Evolutionary conservation across 768 basidiomycete genomes (phyloP), one percentile per base, ranked within the genome.

Genomic region (Leccinum rimulosum): DNA sequence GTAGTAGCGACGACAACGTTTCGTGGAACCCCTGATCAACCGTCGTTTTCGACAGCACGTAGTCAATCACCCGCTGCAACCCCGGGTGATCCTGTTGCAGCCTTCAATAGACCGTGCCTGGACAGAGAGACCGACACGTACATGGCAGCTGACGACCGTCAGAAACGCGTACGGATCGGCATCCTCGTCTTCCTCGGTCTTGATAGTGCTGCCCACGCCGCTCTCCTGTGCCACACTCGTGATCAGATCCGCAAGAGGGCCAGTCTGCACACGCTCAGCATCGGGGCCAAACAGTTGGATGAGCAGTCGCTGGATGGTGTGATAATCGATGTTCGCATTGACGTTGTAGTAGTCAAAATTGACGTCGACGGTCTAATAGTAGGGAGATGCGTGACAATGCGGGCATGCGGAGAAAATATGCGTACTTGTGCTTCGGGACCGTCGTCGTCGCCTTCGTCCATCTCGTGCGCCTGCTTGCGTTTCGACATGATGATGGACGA

Each of bases 291-390:
- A 86, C 28, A 91, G 84, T 71, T 92, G 90, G 0, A 69, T 68
- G 14, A 89, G 71, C 2, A 93, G 80, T 0, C 90, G 82, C 56
- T 91, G 90, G 68, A 96, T 78, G 2, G 95, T 93, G 62, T 90
- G 86, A 70, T 89, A 97, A 76, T 98, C 95, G 66, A 91, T 75
- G 27, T 72, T 80, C 3, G 90, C 84, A 64, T 91, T 88, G 6
- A 92, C 86, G 71, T 92, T 88, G 80, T 92, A 95, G 71, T 97
- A 98, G 64, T 97, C 94, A 68, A 98, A 98, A 22, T 73, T 61
- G 52, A 73, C 73, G 53, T 73, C 70, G 25, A 69, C 63, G 17
- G 67, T 31, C 9, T 57, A 61, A 61, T 55, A 0, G 28, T 9
- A 2, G 31, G 31, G 11, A 48, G 12, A 15, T 58, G 40, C 22